Percentiles rank a stretch among this genome's conserved stretches.
Conservation (phyloP, 1,284 basidiomycete species). For the Pascua guehoae region DNA sequence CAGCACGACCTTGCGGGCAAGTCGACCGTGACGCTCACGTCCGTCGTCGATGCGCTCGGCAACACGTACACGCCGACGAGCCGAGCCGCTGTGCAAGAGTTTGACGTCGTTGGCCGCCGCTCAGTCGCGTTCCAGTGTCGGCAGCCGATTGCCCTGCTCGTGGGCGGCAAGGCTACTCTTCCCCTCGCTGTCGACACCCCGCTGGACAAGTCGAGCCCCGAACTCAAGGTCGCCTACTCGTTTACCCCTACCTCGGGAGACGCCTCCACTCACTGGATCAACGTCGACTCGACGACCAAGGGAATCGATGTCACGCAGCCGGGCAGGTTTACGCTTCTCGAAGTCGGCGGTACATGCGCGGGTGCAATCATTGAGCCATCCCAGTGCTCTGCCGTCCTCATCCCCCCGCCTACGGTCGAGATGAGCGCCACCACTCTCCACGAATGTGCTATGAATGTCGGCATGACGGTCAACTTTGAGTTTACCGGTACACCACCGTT, state of each 20-base stretch:
- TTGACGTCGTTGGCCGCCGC: slow-evolving; percentile 73
- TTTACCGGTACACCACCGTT: slow-evolving; percentile 89
- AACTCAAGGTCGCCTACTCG: slow-evolving; percentile 23
- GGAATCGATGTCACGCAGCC: slow-evolving; percentile 61
- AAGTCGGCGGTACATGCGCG: slow-evolving; percentile 69
- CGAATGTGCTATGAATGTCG: slow-evolving; percentile 91
- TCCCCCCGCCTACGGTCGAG: slow-evolving; percentile 71
- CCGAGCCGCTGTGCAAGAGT: slow-evolving; percentile 53
- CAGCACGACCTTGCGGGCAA: slow-evolving; percentile 40
- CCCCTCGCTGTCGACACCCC: slow-evolving; percentile 26
- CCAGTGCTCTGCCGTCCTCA: slow-evolving; percentile 67
- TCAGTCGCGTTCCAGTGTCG: slow-evolving; percentile 69
- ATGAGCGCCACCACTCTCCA: slow-evolving; percentile 87
- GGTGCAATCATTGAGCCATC: slow-evolving; percentile 80
- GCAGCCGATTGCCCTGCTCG: slow-evolving; percentile 67
- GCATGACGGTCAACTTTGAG: slow-evolving; percentile 79
- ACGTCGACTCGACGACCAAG: slow-evolving; percentile 53
- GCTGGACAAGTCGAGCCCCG: not conserved
- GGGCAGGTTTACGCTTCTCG: slow-evolving; percentile 76
- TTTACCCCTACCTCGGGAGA: slow-evolving; percentile 20
- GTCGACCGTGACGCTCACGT: slow-evolving; percentile 48
- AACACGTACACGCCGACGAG: slow-evolving; percentile 50
- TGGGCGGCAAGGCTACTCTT: slow-evolving; percentile 43
- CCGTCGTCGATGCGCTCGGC: slow-evolving; percentile 49
- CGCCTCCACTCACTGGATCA: slow-evolving; percentile 37